Evolutionary conservation across 1,139 yeast species (phyloP), one percentile per base, ranked within the genome.

Genomic region (Torulaspora globosa): DNA sequence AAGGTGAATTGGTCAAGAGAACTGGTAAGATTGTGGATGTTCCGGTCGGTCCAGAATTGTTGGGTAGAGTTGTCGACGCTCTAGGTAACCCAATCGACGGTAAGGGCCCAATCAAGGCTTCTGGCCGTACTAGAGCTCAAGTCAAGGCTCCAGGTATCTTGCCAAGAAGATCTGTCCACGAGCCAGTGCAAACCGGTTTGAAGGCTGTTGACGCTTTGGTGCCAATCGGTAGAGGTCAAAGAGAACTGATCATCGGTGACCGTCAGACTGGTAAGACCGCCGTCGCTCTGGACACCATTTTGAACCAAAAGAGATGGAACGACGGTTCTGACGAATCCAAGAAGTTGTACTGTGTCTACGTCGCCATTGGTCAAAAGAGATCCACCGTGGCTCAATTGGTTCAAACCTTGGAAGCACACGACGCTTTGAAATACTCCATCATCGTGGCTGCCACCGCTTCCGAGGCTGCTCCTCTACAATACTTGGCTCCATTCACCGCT

Each of bases 181-280:
- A 92, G 80, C 98, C 99, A 73, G 92, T 92, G 86, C 98, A 92
- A 80, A 90, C 98, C 68, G 99, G 98, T 84, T 86, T 92, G 71
- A 92, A 94, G 82, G 84, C 97, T 57, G 97, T 92, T 66, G 99
- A 92, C 72, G 95, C 98, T 70, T 84, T 92, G 70, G 99, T 92
- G 74, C 98, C 98, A 75, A 76, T 92, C 68, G 98, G 98, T 72
- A 94, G 98, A 85, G 98, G 98, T 73, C 98, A 92, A 80, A 94
- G 98, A 87, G 98, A 92, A 80, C 80, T 92, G 86, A 92, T 92
- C 70, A 92, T 92, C 72, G 98, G 98, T 84, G 98, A 92, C 76
- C 92, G 98, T 83, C 98, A 92, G 80, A 92, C 98, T 66, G 98
- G 98, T 85, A 92, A 92, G 82, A 92, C 98, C 70, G 97, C 97